These are phyloP conservation scores for Colletotrichum plurivorum DNA, from an alignment of 2,329 filamentous ascomycete species.

Conservation along the genomic window DNA sequence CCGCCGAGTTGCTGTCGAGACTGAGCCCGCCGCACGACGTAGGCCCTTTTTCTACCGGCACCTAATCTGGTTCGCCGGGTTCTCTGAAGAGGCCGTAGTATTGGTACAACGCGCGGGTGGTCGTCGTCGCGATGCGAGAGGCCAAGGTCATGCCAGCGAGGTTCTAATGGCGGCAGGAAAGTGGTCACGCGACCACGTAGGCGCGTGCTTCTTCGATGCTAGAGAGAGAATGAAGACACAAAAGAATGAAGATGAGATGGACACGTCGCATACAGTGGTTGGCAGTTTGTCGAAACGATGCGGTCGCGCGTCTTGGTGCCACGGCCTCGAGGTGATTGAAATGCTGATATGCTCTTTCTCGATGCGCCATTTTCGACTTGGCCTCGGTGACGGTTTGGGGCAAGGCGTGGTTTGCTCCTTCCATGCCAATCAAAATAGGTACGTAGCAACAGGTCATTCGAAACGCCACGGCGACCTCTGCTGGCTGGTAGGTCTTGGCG, in stretches of 20 bases:
- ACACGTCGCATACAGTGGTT: background rate
- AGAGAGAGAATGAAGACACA: background rate
- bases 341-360: background rate
- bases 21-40: slow-evolving; percentile 52
- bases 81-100: slow-evolving; percentile 55
- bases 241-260: too few species aligned
- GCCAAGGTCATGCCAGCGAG: slow-evolving; percentile 55
- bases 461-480: background rate
- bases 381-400: background rate
- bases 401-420: background rate
- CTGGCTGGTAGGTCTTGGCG: slow-evolving; percentile 10
- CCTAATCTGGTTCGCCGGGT: slow-evolving; percentile 54
- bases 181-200: slow-evolving; percentile 55
- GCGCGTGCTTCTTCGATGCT: slow-evolving; percentile 48
- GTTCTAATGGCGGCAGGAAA: slow-evolving; percentile 52
- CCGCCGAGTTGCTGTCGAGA: slow-evolving; percentile 49
- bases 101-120: slow-evolving; percentile 56
- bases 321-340: slow-evolving; percentile 37
- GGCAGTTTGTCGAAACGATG: slow-evolving; percentile 56
- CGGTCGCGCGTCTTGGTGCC: slow-evolving; percentile 55
- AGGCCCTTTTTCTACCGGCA: slow-evolving; percentile 56
- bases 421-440: background rate
- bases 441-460: background rate
- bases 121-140: slow-evolving; percentile 53
- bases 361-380: slow-evolving; percentile 5